These are phyloP conservation scores for Curvularia eragrostidis DNA, from an alignment of 2,329 filamentous ascomycete genomes.

Conservation along the genomic window DNA sequence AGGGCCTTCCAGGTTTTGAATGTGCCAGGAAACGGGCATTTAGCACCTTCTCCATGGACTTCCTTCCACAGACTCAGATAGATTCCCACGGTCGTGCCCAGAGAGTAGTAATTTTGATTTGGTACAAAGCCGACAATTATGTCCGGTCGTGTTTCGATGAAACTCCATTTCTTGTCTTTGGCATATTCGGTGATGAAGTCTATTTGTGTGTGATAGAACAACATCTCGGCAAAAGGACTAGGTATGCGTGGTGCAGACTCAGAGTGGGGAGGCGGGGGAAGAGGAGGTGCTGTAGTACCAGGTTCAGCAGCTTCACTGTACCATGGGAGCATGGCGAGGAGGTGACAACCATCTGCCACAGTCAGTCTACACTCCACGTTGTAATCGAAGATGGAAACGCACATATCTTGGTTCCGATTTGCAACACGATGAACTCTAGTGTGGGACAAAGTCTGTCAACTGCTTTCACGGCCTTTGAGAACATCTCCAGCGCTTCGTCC, in stretches of 20 bases:
- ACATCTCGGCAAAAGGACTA: conserved; percentile 42
- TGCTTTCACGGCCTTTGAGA: conserved; percentile 48
- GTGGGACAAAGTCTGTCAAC: conserved; percentile 31
- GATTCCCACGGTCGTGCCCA: conserved; percentile 47
- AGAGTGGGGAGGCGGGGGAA: conserved; percentile 10
- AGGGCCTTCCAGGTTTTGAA: conserved; percentile 46
- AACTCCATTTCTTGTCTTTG: conserved; percentile 49
- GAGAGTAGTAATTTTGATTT: conserved; percentile 50
- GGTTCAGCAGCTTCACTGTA: conserved; percentile 8
- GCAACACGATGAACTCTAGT: conserved; percentile 39
- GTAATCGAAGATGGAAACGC: neutral
- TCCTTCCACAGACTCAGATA: conserved; percentile 49
- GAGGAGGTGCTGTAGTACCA: conserved; percentile 13
- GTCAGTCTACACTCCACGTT: conserved; percentile 25
- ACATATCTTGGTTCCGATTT: conserved; percentile 49
- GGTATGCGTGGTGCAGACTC: conserved; percentile 22
- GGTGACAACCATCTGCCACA: conserved; percentile 50
- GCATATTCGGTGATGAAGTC: conserved; percentile 48
- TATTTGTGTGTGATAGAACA: conserved; percentile 54
- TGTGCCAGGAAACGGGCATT: conserved; percentile 51
- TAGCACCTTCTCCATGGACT: conserved; percentile 48
- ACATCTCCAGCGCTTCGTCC: conserved; percentile 53
- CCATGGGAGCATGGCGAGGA: conserved; percentile 43
- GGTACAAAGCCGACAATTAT: conserved; percentile 54
- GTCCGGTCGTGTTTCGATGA: conserved; percentile 51